Evolutionary conservation across 2,329 filamentous ascomycete species (phyloP), one percentile per base, ranked within the genome.

Genomic region (Aspergillus floridensis): DNA sequence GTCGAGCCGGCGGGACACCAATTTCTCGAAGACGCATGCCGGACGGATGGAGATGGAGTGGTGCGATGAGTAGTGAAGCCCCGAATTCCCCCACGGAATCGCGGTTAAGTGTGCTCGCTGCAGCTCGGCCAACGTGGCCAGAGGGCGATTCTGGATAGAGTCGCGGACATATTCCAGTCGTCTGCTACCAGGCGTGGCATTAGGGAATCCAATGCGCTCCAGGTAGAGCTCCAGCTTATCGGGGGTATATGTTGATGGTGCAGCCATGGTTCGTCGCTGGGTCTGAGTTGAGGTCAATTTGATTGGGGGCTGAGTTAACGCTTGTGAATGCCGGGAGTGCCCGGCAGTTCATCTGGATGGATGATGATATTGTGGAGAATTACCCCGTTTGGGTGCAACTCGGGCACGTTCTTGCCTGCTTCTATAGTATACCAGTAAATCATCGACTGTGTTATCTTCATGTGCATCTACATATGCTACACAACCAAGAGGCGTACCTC

Each of bases 61-160:
- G 60, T 80, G 74, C n/a, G 74, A 72, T 2, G 80, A 81, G 66
- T 84, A 84, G 66, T 87, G 85, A 47, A 87, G 72, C 1, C 74
- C 76, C 11, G 86, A 72, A 62, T 86, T 86, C 29, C 85, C 84
- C 70, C 85, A 87, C 0, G 83, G 82, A 7, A 86, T 76, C 11
- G 75, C 68, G 21, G 74, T 72, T 6, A 84, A 68, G 53, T 85
- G 82, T 16, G 76, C 71, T 32, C 70, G 70, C 57, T 80, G 77
- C 2, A 81, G 63, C 22, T 64, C 65, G 1, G 65, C 59, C 32
- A 80, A 62, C 3, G 70, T 67, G 1, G 57, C 65, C 12, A 78
- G 65, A 2, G 74, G 68, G 49, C 77, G 66, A 1, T 61, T 50
- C 31, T 71, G 53, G 29, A 75, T 69, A 10, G 64, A 59, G 6